Conservation (phyloP, 2,329 filamentous ascomycete species). For the Colletotrichum tabaci region DNA sequence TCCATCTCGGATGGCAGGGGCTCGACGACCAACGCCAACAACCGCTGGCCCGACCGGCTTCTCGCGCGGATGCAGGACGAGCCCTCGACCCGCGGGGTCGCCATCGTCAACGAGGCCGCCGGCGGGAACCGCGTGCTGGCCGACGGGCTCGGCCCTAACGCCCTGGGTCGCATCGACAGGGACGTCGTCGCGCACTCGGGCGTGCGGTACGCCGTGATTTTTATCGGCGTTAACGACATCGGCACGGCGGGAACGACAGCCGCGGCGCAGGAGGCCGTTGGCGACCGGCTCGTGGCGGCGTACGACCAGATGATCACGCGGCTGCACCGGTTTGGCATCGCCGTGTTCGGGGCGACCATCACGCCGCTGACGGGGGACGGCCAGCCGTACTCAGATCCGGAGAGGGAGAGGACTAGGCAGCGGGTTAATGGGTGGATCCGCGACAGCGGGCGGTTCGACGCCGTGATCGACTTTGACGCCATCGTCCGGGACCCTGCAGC, state of each 20-base stretch:
- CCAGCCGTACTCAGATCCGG: conserved; percentile 66
- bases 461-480: conserved; percentile 73
- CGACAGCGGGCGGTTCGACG: conserved; percentile 68
- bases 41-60: conserved; percentile 62
- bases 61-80: conserved; percentile 59
- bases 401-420: conserved; percentile 68
- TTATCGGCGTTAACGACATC: conserved; percentile 77
- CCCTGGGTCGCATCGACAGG: conserved; percentile 69
- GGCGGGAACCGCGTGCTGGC: conserved; percentile 74
- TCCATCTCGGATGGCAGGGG: conserved; percentile 77
- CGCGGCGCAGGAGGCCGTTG: conserved; percentile 60
- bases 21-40: conserved; percentile 71
- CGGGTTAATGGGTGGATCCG: conserved; percentile 73
- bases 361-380: conserved; percentile 59
- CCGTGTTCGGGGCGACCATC: conserved; percentile 71
- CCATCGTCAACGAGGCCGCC: conserved; percentile 73
- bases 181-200: conserved; percentile 71
- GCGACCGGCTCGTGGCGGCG: conserved; percentile 65
- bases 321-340: conserved; percentile 66
- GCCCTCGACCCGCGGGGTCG: conserved; percentile 56
- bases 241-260: conserved; percentile 62
- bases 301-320: conserved; percentile 70
- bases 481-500: conserved; percentile 65
- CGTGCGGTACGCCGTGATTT: conserved; percentile 70
- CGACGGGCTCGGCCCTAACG: conserved; percentile 73